These are phyloP conservation scores for Aegle marmelos DNA, from an alignment of 345 rosid species.

Conservation along the genomic window DNA sequence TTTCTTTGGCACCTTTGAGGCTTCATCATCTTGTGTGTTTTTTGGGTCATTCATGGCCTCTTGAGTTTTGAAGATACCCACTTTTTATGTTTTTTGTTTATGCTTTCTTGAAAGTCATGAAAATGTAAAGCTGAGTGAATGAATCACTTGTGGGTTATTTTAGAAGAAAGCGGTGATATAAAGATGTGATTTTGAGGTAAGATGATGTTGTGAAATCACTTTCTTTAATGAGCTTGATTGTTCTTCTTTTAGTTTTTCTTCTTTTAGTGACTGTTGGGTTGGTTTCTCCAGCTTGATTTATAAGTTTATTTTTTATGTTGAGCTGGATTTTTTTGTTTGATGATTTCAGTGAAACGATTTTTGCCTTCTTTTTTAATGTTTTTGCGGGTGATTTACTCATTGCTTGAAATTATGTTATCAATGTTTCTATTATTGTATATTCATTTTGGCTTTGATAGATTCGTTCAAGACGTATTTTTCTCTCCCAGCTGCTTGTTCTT, in stretches of 20 bases:
- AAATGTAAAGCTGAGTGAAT: slow-evolving; percentile 2
- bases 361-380: not conserved
- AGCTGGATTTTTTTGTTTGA: slow-evolving; percentile 2
- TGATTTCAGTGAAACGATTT: not conserved
- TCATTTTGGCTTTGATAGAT: not conserved
- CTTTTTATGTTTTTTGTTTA: not conserved
- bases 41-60: slow-evolving; percentile 10
- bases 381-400: not conserved
- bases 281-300: not conserved
- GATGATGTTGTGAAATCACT: slow-evolving; percentile 19
- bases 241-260: not conserved
- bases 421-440: not conserved
- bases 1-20: slow-evolving; percentile 11
- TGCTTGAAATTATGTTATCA: not conserved
- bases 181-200: slow-evolving; percentile 19
- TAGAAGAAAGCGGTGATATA: not conserved
- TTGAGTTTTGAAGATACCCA: not conserved
- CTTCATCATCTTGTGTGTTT: not conserved
- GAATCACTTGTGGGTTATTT: not conserved
- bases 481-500: not conserved
- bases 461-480: not conserved
- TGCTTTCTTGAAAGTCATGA: slow-evolving; percentile 9
- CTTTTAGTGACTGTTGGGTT: not conserved
- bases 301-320: not conserved
- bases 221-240: slow-evolving; percentile 10